Base-by-base conservation (phyloP, 176 grass and related monocot genomes). In the Secale cereale region DNA sequence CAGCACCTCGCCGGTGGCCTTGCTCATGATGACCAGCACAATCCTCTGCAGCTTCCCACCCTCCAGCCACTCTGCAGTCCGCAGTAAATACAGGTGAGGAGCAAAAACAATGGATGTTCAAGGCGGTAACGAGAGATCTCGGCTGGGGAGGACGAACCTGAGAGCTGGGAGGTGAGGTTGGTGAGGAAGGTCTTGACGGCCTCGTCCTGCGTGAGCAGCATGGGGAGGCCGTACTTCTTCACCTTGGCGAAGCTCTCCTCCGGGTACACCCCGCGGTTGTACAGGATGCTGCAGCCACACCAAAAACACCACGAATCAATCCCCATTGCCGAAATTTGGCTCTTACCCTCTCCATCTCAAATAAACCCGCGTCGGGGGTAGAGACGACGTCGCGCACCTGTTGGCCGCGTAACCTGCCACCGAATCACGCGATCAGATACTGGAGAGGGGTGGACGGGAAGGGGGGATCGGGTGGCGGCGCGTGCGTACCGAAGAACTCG, bases 21-120 rank as follows among this genome's bases (percentile, higher is more conserved):
- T 96, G 85, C 94, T 99, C 97, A 94, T 96, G 65, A 99, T 99
- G 40, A 99, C 97, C 57, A 99, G 74, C 13, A 99, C 97, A 6
- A 99, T 82, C 75, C 97, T 82, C 90, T 99, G 97, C 72, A 99
- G 85, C 87, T 99, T 90, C 50, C 94, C 94, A 3, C 88, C 85
- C 91, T 94, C 94, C 32, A 99, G 84, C 97, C 97, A 99, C 90
- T 94, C 97, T 99, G 82, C 41, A 12, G 57, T 37, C 59, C 14
- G 14, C 22, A 59, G 31, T 6, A 23, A 40, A 27, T 30, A 33
- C 64, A 32, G 7, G 16, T 67, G 3, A 67, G 65, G 7, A 20
- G 65, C 3, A 5, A 10, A 10, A 67, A 66, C 17, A 32, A 32
- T 7, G 27, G 28, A 2, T 50, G 15, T 0, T 50, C 46, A 13